Evolutionary conservation across 129 eudicot species (phyloP), one percentile per base, ranked within the genome.

Genomic region (Helianthus annuus): DNA sequence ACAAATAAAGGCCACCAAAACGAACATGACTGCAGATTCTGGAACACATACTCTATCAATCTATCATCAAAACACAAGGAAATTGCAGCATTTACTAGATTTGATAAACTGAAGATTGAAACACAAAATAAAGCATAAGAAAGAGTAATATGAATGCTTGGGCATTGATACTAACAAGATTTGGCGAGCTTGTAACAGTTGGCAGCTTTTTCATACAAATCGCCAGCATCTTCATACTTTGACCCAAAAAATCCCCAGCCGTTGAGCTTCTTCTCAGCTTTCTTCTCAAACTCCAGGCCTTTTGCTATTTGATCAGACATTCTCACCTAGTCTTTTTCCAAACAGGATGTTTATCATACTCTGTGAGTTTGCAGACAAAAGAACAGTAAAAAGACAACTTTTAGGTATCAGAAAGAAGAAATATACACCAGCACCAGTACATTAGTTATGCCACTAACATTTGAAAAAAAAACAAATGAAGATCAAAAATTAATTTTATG

Each of bases 181-280:
- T 92, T 92, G 64, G 91, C 95, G 72, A 92, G 94, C 74, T 92
- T 92, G 95, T 76, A 92, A 78, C 81, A 71, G 79, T 89, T 92
- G 68, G 98, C 96, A 38, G 96, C 96, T 78, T 87, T 87, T 45
- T 89, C 96, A 67, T 76, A 89, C 38, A 92, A 76, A 44, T 89
- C 98, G 29, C 90, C 95, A 59, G 98, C 98, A 68, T 89, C 96
- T 80, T 92, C 98, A 70, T 81, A 69, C 61, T 92, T 92, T 72
- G 91, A 85, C 56, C 95, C 88, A 36, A 89, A 87, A 17, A 92
- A 45, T 16, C 86, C 89, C 98, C 98, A 92, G 17, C 96, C 87
- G 61, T 56, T 76, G 53, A 92, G 87, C 85, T 92, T 92, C 82
- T 89, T 92, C 86, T 92, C 98, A 17, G 98, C 98, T 85, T 85